A percentile compares a stretch with the other conserved stretches of the same genome.
These are phyloP conservation scores for Dalechampia spathulata DNA, from an alignment of 441 rosid species.

Conservation along the genomic window DNA sequence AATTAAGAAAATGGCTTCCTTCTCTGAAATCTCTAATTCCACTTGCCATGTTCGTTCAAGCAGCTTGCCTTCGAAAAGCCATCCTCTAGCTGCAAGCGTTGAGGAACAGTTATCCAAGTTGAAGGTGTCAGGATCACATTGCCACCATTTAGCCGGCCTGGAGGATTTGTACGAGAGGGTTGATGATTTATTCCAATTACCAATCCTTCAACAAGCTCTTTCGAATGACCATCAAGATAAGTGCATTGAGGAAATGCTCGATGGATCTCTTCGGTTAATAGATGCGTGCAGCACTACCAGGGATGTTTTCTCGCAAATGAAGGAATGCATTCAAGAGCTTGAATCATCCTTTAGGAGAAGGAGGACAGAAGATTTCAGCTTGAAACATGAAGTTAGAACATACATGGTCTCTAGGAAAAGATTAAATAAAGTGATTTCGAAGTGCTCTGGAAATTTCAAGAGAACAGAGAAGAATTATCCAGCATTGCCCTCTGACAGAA, in stretches of 20 bases:
- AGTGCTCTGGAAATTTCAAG: slow-evolving; percentile 9
- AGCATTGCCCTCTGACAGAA: too few species aligned
- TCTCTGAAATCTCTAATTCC: background rate
- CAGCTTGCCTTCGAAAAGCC: slow-evolving; percentile 14
- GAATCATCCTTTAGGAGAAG: slow-evolving; percentile 32
- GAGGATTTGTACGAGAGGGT: slow-evolving; percentile 29
- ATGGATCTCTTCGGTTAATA: slow-evolving; percentile 32
- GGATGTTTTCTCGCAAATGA: slow-evolving; percentile 33
- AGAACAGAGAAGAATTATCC: slow-evolving; percentile 17
- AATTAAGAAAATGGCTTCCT: slow-evolving; percentile 1
- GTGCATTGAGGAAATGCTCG: slow-evolving; percentile 24
- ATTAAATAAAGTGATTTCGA: slow-evolving; percentile 21
- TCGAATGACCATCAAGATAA: background rate
- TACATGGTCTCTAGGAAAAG: slow-evolving; percentile 29
- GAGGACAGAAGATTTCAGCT: slow-evolving; percentile 12
- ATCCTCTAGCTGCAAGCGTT: slow-evolving; percentile 2
- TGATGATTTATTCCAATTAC: slow-evolving; percentile 32
- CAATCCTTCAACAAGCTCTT: slow-evolving; percentile 19
- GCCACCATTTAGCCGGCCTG: slow-evolving; percentile 24
- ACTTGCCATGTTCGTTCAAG: slow-evolving; percentile 22
- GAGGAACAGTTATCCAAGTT: slow-evolving; percentile 4
- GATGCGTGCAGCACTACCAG: slow-evolving; percentile 29
- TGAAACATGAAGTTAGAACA: slow-evolving; percentile 19
- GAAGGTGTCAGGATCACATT: slow-evolving; percentile 6
- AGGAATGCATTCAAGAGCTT: slow-evolving; percentile 23